A percentile compares a stretch with the other conserved stretches of the same genome.
Conservation (phyloP, 805 yeast species). For the Nematodospora valgi region DNA sequence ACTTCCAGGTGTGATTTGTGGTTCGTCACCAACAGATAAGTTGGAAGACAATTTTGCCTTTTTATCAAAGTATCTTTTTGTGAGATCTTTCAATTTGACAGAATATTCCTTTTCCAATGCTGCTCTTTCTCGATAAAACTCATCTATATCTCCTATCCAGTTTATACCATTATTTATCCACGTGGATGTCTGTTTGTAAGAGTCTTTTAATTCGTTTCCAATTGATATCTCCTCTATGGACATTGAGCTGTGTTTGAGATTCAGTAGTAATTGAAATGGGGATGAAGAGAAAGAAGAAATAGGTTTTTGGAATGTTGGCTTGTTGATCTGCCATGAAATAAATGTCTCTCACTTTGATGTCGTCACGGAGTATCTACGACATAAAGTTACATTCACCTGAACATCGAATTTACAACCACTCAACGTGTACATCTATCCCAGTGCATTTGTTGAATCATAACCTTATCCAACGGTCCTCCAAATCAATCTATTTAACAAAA, state of each 20-base stretch:
- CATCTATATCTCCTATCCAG: conserved; percentile 77
- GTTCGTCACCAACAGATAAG: conserved; percentile 86
- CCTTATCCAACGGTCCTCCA: not conserved
- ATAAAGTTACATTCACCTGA: no score
- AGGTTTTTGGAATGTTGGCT: not conserved
- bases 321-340: not conserved
- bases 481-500: not conserved
- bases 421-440: not conserved
- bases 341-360: no score
- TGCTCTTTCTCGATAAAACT: conserved; percentile 81
- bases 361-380: no score
- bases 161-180: conserved; percentile 75
- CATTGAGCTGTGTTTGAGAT: conserved; percentile 13
- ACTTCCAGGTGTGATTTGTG: conserved; percentile 92
- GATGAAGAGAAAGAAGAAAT: no score
- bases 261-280: no score
- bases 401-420: no score
- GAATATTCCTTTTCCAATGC: conserved; percentile 81
- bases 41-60: conserved; percentile 67
- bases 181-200: conserved; percentile 68
- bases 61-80: conserved; percentile 67
- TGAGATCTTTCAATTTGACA: conserved; percentile 56
- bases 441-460: not conserved
- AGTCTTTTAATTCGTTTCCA: conserved; percentile 77
- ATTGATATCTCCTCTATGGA: conserved; percentile 34